Conservation (phyloP, 2,329 filamentous ascomycete genomes). For the Elsinoe fawcettii region DNA sequence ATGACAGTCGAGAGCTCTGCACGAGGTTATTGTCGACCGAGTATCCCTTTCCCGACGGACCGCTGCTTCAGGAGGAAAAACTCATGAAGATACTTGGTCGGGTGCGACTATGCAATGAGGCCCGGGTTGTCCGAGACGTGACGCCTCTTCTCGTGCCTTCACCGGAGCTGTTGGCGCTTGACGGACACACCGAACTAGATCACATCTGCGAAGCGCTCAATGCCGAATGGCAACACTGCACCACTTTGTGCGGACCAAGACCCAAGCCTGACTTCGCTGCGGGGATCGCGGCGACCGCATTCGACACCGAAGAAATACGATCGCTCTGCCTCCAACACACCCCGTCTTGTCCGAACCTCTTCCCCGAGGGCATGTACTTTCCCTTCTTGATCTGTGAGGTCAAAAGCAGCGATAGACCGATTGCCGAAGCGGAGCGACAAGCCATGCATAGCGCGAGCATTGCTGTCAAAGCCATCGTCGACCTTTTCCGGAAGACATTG, state of each 20-base stretch:
- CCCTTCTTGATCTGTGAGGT: conserved; percentile 20
- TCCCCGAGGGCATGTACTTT: conserved; percentile 18
- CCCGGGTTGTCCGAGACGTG: conserved; percentile 18
- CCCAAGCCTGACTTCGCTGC: conserved; percentile 18
- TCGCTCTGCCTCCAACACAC: conserved; percentile 15
- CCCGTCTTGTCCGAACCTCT: conserved; percentile 13
- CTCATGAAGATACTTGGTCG: conserved; percentile 15
- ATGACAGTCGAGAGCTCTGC: conserved; percentile 15
- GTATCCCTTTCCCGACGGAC: background rate
- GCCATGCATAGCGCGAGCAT: conserved; percentile 19
- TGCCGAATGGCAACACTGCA: conserved; percentile 18
- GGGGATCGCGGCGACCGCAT: conserved; percentile 14
- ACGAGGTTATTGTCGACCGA: background rate
- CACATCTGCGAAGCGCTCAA: conserved; percentile 13
- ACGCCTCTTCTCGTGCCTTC: conserved; percentile 18
- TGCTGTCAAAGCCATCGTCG: conserved; percentile 16
- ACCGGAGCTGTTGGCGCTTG: conserved; percentile 14
- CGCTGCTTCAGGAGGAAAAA: background rate
- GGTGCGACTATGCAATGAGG: conserved; percentile 18
- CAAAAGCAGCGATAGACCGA: conserved; percentile 17
- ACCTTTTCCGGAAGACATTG: conserved; percentile 17
- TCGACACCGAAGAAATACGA: conserved; percentile 17
- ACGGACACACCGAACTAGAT: background rate
- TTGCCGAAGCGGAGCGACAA: conserved; percentile 19
- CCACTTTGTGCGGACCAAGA: conserved; percentile 14